Base-by-base conservation (phyloP, 192 early-diverging fungal genomes). In the Bifiguratus adelaidae region DNA sequence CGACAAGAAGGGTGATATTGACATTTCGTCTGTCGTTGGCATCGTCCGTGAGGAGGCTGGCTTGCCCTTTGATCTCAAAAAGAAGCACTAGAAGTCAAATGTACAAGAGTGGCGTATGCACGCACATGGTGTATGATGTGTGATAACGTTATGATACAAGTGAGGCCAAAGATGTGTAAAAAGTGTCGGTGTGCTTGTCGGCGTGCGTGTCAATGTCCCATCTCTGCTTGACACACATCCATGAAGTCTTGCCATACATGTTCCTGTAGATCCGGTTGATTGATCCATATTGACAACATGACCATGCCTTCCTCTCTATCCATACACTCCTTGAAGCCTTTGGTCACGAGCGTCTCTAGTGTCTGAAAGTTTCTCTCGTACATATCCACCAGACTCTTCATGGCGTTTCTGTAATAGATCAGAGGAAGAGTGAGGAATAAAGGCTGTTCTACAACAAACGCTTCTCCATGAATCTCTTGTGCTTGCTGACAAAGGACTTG, bases 1-100 rank as follows among this genome's bases (percentile, higher is more conserved):
- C 11, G 23, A 28, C 7, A n/a, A 50, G 16, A 36, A 53, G 7
- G 45, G 35, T 7, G 37, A 46, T 34, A 25, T 53, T 23, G 62
- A 65, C 33, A 15, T 65, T 5, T 53, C 62, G 6, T 32, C 47
- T 3, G 19, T 65, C 26, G 56, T 65, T 25, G 62, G 56, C 21
- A 38, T 48, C 20, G 36, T 47, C 3, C 35, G 54, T n/a, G 26
- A 35, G 20, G 32, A 45, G n/a, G 35, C 54, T 41, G 54, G 54
- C 6, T 18, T 56, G 20, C 25, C 24, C 27, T 56, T 56, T 42
- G 36, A 56, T 56, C 33, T 56, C 9, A 22, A 32, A 20, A 32
- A 27, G 9, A 53, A 46, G 29, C 12, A 50, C 30, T 30, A 50
- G 41, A 41, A n/a, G n/a, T n/a, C n/a, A n/a, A n/a, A n/a, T n/a